Percentiles rank a stretch among this genome's conserved stretches.
Evolutionary conservation across 352 stramenopile genomes (phyloP).

Genomic region (Globisporangium barbulae): DNA sequence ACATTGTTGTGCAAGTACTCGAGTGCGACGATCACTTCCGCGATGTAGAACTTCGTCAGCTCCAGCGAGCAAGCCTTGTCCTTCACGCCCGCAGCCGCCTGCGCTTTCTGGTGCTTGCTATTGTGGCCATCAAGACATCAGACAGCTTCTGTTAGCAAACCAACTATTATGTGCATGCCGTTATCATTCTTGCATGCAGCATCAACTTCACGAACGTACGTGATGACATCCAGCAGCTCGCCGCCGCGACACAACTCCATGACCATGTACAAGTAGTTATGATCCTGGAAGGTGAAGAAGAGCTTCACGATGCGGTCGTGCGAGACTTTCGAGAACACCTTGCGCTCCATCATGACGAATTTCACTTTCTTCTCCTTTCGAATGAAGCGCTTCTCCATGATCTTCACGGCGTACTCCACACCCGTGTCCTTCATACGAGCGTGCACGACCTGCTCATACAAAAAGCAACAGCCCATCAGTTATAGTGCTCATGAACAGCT

Average conservation of each 20-base stretch:
- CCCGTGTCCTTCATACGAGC: conserved; percentile 86
- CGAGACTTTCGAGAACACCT: conserved; percentile 87
- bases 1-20: conserved; percentile 92
- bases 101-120: conserved; percentile 77
- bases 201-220: conserved; percentile 34
- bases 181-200: not conserved
- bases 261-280: conserved; percentile 90
- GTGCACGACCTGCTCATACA: conserved; percentile 57
- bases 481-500: not conserved
- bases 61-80: conserved; percentile 72
- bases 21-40: conserved; percentile 92
- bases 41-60: conserved; percentile 92
- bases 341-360: conserved; percentile 91
- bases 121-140: not conserved
- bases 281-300: conserved; percentile 89
- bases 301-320: conserved; percentile 89
- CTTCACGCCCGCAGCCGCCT: conserved; percentile 47
- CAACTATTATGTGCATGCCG: not conserved
- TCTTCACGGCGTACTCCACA: conserved; percentile 89
- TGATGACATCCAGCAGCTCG: conserved; percentile 86
- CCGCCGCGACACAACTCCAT: conserved; percentile 87
- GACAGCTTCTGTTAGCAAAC: not conserved
- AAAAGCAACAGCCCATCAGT: not conserved
- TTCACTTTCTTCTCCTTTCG: conserved; percentile 91
- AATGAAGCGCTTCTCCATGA: conserved; percentile 92